Evolutionary conservation across 2,329 filamentous ascomycete species (phyloP), one percentile per base, ranked within the genome.

Genomic region (Meredithiella fracta): DNA sequence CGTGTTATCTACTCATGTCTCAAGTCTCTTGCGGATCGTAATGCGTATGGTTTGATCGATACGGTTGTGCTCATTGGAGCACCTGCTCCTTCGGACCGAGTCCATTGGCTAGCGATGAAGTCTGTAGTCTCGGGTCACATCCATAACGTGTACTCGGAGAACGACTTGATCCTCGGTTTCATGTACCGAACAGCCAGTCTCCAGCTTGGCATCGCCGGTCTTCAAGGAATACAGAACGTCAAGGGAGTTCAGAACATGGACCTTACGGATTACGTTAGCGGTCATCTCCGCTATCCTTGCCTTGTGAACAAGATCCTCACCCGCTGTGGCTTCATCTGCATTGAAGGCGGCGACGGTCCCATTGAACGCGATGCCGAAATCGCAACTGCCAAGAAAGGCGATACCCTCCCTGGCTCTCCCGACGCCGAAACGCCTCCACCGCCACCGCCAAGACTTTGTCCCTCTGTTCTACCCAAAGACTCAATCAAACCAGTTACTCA

Each of bases 121-220:
- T 80, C 78, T 47, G 86, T 91, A 0, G 88, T 94, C 0, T 79
- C 83, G 1, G 89, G 90, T 1, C 78, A 85, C 57, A 75, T 95
- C 6, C 84, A 94, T 62, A 96, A 96, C 62, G 87, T 91, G 7
- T 95, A 84, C 68, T 91, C 86, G 1, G 80, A 83, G 54, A 90
- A 92, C 59, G 90, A 96, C 67, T 86, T 87, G 63, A 81, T 96
- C 31, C 79, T 96, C 1, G 89, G 81, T 1, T 91, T 95, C 65
- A 72, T 95, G 17, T 95, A 96, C 66, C 81, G 90, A 47, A 83
- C 87, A 1, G 88, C 85, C 42, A 89, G 83, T 58, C 77, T 94
- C 26, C 84, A 92, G 60, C 76, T 86, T 42, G 90, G 90, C 2
- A 79, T 95, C 44, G 89, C 89, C 0, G 91, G 90, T 0, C 71